Conservation (phyloP, 2,329 filamentous ascomycete genomes). For the Botrytis elliptica region DNA sequence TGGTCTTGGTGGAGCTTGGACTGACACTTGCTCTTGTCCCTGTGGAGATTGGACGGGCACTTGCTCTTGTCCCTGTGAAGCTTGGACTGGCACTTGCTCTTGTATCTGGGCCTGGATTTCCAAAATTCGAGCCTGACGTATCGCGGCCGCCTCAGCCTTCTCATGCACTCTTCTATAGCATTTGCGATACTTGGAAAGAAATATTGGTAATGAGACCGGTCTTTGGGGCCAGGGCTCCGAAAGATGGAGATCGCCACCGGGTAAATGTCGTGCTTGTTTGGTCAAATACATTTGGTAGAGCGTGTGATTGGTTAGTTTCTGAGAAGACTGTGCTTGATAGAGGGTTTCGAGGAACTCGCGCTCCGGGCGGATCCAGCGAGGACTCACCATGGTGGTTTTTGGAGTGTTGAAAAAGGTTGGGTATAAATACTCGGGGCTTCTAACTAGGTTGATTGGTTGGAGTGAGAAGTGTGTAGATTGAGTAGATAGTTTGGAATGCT, state of each 20-base stretch:
- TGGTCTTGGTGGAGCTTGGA: background rate
- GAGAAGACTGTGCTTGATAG: rapidly evolving
- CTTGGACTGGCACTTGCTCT: too few relatives aligned
- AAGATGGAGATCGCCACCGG: background rate
- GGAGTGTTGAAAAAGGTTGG: background rate
- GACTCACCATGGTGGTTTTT: background rate
- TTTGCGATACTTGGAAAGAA: background rate
- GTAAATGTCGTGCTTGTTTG: background rate
- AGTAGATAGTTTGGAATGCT: background rate
- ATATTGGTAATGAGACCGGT: too few relatives aligned
- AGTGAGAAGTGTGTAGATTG: background rate
- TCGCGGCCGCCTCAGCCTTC: too few relatives aligned
- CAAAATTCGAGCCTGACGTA: too few relatives aligned
- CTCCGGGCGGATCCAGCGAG: background rate
- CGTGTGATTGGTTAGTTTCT: rapidly evolving
- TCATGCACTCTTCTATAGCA: too few relatives aligned
- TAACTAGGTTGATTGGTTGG: background rate
- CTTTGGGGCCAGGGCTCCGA: background rate
- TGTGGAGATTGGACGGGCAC: background rate
- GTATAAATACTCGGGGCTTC: background rate
- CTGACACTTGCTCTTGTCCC: background rate
- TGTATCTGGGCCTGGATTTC: too few relatives aligned
- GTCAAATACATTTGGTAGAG: background rate
- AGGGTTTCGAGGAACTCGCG: background rate
- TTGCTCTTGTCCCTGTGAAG: background rate